Evolutionary conservation across 805 yeast genomes (phyloP), one percentile per base, ranked within the genome.

Genomic region (Soucietia sequanensis): DNA sequence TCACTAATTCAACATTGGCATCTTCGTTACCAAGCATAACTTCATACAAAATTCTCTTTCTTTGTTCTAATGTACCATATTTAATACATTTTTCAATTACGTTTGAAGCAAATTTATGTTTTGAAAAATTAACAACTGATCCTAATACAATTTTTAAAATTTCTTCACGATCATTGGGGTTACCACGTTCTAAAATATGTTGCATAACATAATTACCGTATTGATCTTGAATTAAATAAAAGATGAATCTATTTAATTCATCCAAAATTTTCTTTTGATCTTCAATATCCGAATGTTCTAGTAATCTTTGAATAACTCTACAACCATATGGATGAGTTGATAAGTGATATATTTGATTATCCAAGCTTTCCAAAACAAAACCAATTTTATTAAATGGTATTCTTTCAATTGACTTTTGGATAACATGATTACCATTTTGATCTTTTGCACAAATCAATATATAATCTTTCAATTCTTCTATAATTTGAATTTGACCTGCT

Each of bases 161-260:
- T 31, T 58, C 66, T 37, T 70, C 75, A 12, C 82, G 75, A 49
- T 84, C 89, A 17, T 65, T 69, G 12, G 60, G 50, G n/a, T 66
- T 62, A n/a, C 95, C 95, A 39, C 82, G 78, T 58, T 89, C 95
- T 44, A 93, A 76, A 35, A 93, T 84, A 58, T 93, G 97, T 60
- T 93, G 99, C 54, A 93, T 88, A 25, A 93, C 99, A 55, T 93
- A 93, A 65, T 93, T 93, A 41, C 99, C 99, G 58, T 88, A 93
- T 65, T 93, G 98, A 57, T 93, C 98, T 56, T 88, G 95, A 38
- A 90, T 85, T 52, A 93, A 71, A 52, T 77, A 80, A 44, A 76
- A 82, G 16, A 87, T 76, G 52, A 77, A 84, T 33, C 79, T 75
- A 47, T 81, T 81, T 50, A 93, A 69, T 54, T 88, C 95, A 17